phyloP scores from a whole-genome alignment of 129 eudicot species.

The Flaveria ramosissima region DNA sequence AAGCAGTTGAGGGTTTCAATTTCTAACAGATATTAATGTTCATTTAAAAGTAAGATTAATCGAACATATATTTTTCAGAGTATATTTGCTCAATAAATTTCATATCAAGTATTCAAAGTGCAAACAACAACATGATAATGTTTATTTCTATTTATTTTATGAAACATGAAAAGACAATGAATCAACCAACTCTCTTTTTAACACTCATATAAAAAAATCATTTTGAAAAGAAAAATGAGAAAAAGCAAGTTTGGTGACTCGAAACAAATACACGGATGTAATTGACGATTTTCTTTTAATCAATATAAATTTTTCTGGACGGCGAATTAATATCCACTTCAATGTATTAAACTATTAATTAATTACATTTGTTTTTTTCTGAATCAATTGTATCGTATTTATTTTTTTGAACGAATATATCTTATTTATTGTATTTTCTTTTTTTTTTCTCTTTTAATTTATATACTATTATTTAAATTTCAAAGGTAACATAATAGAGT shows the following conservation, averaged over 20 bases:
- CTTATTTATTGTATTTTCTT: too few relatives aligned
- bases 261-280: not conserved
- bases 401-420: too few relatives aligned
- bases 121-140: not conserved
- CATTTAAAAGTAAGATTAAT: too few relatives aligned
- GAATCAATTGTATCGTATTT: too few relatives aligned
- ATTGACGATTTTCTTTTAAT: not conserved
- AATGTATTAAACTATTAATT: too few relatives aligned
- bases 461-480: too few relatives aligned
- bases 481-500: too few relatives aligned
- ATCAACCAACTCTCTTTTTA: constrained; percentile 38
- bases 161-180: constrained; percentile 37
- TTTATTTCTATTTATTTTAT: not conserved
- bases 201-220: not conserved
- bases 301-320: not conserved
- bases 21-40: too few relatives aligned
- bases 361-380: not conserved
- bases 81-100: not conserved
- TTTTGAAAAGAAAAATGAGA: not conserved
- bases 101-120: not conserved
- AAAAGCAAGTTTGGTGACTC: constrained; percentile 25
- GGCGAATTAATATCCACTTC: too few relatives aligned
- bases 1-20: too few relatives aligned
- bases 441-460: too few relatives aligned
- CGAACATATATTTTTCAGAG: too few relatives aligned